Conservation (phyloP, 208 protist species). For the Trichomonas gallinae region DNA sequence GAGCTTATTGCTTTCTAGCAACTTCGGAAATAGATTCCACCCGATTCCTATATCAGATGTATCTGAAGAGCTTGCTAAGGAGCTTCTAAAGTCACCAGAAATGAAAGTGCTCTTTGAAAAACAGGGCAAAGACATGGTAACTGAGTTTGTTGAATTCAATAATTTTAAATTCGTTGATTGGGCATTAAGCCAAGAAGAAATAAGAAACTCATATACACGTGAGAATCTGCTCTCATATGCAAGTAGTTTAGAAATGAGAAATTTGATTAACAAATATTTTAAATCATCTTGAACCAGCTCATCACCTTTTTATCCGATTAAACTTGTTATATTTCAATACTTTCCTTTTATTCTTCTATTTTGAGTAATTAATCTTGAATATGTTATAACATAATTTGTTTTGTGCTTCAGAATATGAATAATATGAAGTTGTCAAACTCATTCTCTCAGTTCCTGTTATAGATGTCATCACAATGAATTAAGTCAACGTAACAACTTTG, state of each 20-base stretch:
- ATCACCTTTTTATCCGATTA: too few species aligned
- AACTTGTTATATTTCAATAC: too few species aligned
- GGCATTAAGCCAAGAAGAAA: neutral
- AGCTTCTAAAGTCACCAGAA: neutral
- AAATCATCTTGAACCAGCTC: too few species aligned
- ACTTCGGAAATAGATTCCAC: neutral
- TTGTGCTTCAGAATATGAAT: too few species aligned
- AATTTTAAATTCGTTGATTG: neutral
- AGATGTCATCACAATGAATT: too few species aligned
- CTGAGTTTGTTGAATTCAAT: neutral
- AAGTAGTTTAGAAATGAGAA: neutral
- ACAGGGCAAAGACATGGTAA: neutral
- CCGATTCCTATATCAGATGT: too few species aligned
- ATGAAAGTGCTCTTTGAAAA: neutral
- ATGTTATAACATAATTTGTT: too few species aligned
- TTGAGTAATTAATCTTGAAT: too few species aligned
- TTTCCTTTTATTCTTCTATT: too few species aligned
- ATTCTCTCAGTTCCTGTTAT: too few species aligned
- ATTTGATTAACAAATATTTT: neutral
- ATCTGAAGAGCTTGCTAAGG: neutral
- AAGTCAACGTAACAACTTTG: too few species aligned
- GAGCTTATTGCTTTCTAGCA: neutral
- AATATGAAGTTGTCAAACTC: too few species aligned
- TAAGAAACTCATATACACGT: neutral
- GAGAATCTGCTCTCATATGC: neutral